These are phyloP conservation scores for Bipolaris sorokiniana DNA, from an alignment of 2,329 filamentous ascomycete genomes.

Conservation along the genomic window DNA sequence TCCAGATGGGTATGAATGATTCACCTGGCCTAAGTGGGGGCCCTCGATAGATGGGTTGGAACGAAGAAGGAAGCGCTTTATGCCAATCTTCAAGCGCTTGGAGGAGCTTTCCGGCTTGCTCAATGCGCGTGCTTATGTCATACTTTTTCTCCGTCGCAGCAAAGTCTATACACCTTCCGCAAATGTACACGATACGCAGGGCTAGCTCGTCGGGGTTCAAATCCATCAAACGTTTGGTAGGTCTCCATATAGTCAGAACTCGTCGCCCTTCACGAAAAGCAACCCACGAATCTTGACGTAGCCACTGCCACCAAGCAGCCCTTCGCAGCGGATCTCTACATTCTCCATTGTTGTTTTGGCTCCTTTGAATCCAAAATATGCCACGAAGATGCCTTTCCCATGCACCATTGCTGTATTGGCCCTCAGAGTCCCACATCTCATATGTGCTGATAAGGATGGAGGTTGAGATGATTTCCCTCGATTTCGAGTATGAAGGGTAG, in stretches of 20 bases:
- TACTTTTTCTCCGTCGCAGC: constrained; percentile 59
- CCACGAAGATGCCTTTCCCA: constrained; percentile 70
- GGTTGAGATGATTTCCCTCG: constrained; percentile 64
- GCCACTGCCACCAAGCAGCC: constrained; percentile 70
- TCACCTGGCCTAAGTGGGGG: constrained; percentile 17
- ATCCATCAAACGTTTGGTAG: constrained; percentile 55
- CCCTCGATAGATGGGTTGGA: constrained; percentile 50
- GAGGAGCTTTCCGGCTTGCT: constrained; percentile 55
- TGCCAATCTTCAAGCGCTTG: constrained; percentile 60
- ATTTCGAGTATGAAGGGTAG: constrained; percentile 63
- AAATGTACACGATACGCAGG: constrained; percentile 60
- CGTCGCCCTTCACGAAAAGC: constrained; percentile 65
- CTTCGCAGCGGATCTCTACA: constrained; percentile 60
- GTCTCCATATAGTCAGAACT: constrained; percentile 65
- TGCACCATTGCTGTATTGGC: constrained; percentile 50
- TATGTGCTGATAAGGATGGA: constrained; percentile 67
- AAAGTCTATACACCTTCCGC: constrained; percentile 65
- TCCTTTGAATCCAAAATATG: constrained; percentile 70
- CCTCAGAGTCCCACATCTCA: constrained; percentile 68
- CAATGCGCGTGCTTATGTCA: constrained; percentile 54
- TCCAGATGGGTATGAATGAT: constrained; percentile 35
- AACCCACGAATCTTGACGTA: constrained; percentile 70
- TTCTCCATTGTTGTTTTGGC: constrained; percentile 65
- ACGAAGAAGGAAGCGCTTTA: constrained; percentile 53
- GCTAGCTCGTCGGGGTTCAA: constrained; percentile 63